Base-by-base conservation (phyloP, 225 moss, liverwort and hornwort genomes). In the Straminergon stramineum region DNA sequence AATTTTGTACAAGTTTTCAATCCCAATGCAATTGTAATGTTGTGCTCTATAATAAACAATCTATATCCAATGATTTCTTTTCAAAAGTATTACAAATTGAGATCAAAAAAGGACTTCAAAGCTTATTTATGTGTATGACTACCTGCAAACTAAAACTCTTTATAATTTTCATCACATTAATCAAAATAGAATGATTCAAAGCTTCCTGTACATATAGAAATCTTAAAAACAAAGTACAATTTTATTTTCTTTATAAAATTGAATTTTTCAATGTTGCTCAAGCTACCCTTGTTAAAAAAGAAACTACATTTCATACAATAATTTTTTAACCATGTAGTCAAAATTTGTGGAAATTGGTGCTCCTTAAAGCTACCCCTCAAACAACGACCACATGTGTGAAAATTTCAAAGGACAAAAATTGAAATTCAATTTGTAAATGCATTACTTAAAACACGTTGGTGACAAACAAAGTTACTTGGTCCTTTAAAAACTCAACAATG, bases 101-200 rank as follows among this genome's bases (percentile, higher is more conserved):
- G 2, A 20, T 34, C 7, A 34, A 32, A 76, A 34, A 21, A 34
- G 2, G 20, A 53, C 21, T 35, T 77, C 8, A 53, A 13, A 48
- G 2, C 11, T 51, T 51, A 7, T 21, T 43, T 5, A 34, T 53
- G 14, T 53, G 2, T 8, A 32, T 13, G 20, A 1, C 0, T 51
- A 12, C 32, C 1, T 1, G 0, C 18, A 51, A 76, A 52, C 31
- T 2, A 13, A 23, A 9, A 34, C 1, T 15, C 3, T 0, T 22
- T 3, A 1, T 14, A 14, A 53, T 3, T 15, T 22, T 55, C 35
- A 78, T 22, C 34, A 32, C 34, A 76, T 20, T 34, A 34, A 34
- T 34, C 0, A 2, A 75, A 31, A 75, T 13, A 21, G 8, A 76
- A 21, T 13, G 11, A 52, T 52, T 52, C 7, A 21, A 51, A 52